Percentiles rank a stretch among this genome's conserved stretches.
Evolutionary conservation across 345 rosid genomes (phyloP).

Genomic region (Linum usitatissimum): DNA sequence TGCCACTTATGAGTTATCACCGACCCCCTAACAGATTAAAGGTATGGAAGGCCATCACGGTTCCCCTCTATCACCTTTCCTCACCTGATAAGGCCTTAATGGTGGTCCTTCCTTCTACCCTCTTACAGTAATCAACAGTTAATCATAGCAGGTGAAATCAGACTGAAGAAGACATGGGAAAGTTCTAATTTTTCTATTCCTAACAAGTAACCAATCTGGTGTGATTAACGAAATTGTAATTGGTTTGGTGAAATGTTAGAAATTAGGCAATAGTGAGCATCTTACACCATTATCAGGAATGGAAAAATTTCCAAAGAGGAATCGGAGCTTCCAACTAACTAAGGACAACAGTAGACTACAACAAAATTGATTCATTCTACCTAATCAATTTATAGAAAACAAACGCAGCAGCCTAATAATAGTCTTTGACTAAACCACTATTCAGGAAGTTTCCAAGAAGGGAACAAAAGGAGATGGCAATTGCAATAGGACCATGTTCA

Average conservation of each 20-base stretch:
- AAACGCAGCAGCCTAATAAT: background rate
- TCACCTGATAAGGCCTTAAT: background rate
- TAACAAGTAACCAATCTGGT: too few species aligned
- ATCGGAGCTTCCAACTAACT: too few species aligned
- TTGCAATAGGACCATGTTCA: background rate
- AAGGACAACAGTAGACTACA: background rate
- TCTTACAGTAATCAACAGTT: too few species aligned
- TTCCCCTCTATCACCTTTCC: background rate
- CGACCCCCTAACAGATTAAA: too few species aligned
- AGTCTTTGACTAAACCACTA: background rate
- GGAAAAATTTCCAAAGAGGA: too few species aligned
- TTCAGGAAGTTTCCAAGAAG: background rate
- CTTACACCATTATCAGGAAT: background rate
- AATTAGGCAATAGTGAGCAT: too few species aligned
- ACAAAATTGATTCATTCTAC: background rate
- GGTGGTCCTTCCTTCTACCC: too few species aligned
- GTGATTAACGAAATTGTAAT: too few species aligned
- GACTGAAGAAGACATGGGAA: too few species aligned
- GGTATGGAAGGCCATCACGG: background rate
- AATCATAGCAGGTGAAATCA: too few species aligned
- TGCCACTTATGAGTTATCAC: background rate
- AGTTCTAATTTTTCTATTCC: too few species aligned
- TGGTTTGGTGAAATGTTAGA: too few species aligned
- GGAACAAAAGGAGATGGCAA: background rate
- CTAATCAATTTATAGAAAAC: background rate